phyloP scores from a whole-genome alignment of 768 basidiomycete genomes.

The Suillus subluteus region DNA sequence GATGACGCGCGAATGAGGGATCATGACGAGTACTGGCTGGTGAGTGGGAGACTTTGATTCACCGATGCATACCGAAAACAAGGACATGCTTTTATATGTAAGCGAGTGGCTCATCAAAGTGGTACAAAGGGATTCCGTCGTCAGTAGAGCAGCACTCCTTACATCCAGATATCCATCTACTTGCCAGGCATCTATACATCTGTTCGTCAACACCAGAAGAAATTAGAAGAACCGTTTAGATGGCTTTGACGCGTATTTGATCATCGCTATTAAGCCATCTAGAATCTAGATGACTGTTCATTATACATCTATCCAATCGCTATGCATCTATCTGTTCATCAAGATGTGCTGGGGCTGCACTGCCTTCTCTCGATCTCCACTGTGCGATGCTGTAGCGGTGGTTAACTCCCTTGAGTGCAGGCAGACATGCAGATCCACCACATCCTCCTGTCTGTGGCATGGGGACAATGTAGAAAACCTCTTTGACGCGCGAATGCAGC shows the following conservation, averaged over 20 bases:
- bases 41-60: not conserved
- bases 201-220: not conserved
- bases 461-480: constrained; percentile 74
- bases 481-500: constrained; percentile 90
- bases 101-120: not conserved
- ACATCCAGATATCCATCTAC: not conserved
- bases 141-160: not conserved
- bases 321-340: constrained; percentile 34
- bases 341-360: constrained; percentile 15
- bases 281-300: not conserved
- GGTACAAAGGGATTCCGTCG: not conserved
- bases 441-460: constrained; percentile 87
- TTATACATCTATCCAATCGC: not conserved
- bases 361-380: constrained; percentile 51
- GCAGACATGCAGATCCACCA: constrained; percentile 75
- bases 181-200: not conserved
- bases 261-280: too few species aligned
- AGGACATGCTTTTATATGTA: not conserved
- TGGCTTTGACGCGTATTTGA: not conserved
- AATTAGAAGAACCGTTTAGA: not conserved
- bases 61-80: not conserved
- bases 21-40: too few species aligned
- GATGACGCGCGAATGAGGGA: too few species aligned
- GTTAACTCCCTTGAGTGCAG: constrained; percentile 84
- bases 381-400: constrained; percentile 79